Evolutionary conservation across 139 green algal species (phyloP), one percentile per base, ranked within the genome.

Genomic region (Chlamydomonas schloesseri): DNA sequence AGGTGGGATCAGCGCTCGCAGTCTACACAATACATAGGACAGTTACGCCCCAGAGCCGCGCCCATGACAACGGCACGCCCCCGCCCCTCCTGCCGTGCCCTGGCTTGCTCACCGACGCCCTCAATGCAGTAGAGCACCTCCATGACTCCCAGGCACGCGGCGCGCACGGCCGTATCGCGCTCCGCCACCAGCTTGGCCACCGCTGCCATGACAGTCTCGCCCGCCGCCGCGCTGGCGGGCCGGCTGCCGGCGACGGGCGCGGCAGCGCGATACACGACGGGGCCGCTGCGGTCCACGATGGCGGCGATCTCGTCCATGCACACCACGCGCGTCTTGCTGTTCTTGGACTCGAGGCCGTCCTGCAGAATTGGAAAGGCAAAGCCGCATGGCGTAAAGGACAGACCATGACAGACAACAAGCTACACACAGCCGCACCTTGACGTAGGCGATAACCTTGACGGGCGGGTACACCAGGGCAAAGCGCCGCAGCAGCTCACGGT

Each of bases 251-350:
- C n/a, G 42, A 29, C 26, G 21, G 62, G 37, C 29, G 21, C 47
- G 5, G 47, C 28, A 21, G 79, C 33, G 37, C 82, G 71, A 75
- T 94, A 94, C 1, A 92, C 37, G 31, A 21, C 24, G 4, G 91
- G 91, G 2, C 95, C 95, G 21, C 95, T 83, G 5, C 84, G 82
- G 26, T 97, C 94, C 14, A 98, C 89, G 4, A 95, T 88, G 36
- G 50, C 83, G 0, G 69, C 94, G 11, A 99, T 90, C 88, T 97
- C 94, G 82, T 99, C 98, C 36, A 94, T 88, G 87, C 94, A 98
- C 74, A 96, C 94, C 47, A 98, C 91, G 34, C 95, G 94, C 3
- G 97, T 99, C 75, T 97, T 95, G 84, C 96, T 97, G 91, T 97
- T 99, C 90, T 99, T 99, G 79, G 95, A 97, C 37, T 89, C 82